These are phyloP conservation scores for Fusarium foetens DNA, from an alignment of 2,329 filamentous ascomycete genomes.

Conservation along the genomic window DNA sequence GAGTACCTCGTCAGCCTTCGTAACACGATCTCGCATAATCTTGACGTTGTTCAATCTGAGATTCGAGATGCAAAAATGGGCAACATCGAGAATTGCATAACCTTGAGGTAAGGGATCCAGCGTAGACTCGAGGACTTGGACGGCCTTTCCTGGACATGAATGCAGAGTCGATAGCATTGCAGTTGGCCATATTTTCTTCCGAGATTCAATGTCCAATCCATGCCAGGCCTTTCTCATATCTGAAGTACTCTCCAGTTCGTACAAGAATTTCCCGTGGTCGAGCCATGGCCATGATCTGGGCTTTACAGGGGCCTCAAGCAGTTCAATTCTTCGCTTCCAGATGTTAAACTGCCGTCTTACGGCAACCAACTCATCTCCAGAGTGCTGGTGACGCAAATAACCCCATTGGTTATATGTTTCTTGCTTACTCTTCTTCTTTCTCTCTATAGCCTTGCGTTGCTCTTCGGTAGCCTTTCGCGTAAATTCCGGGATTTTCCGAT, in stretches of 20 bases:
- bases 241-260: constrained; percentile 43
- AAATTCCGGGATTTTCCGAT: not conserved
- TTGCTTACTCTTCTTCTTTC: constrained; percentile 7
- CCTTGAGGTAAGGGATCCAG: constrained; percentile 50
- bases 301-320: constrained; percentile 31
- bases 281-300: constrained; percentile 42
- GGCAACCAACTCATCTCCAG: constrained; percentile 34
- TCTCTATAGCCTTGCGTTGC: not conserved
- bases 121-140: constrained; percentile 51
- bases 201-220: constrained; percentile 39
- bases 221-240: constrained; percentile 51
- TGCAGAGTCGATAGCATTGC: constrained; percentile 52
- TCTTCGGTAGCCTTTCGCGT: constrained; percentile 7
- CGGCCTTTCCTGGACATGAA: constrained; percentile 46
- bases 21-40: constrained; percentile 33
- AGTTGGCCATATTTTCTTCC: constrained; percentile 46
- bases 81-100: constrained; percentile 52
- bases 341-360: constrained; percentile 41
- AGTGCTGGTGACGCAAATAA: constrained; percentile 45
- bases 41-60: constrained; percentile 32
- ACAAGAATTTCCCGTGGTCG: constrained; percentile 45
- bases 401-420: constrained; percentile 47
- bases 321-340: constrained; percentile 46
- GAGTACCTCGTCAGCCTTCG: constrained; percentile 47
- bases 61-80: constrained; percentile 47